A percentile compares a stretch with the other conserved stretches of the same genome.
Evolutionary conservation across 331 rosid species (phyloP).

Genomic region (Cydonia oblonga): DNA sequence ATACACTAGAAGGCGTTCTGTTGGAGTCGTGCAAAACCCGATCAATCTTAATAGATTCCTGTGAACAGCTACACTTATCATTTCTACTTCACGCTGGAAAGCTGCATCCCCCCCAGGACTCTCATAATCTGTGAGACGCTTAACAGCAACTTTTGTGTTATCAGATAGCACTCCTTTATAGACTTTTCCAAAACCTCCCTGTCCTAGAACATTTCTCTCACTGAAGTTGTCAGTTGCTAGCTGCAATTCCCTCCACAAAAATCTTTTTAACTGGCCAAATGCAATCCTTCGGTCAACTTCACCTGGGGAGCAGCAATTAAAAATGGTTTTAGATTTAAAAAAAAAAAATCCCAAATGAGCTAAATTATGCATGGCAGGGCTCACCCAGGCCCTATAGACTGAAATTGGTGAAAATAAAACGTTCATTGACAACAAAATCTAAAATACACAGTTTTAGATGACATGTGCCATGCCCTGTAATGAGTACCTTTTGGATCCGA

Average conservation of each 20-base stretch:
- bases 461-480: too few relatives aligned
- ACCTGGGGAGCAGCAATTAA: too few relatives aligned
- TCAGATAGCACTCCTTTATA: constrained; percentile 83
- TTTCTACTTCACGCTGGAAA: constrained; percentile 94
- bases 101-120: constrained; percentile 97
- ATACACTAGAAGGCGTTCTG: constrained; percentile 83
- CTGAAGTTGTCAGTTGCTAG: constrained; percentile 78
- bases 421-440: too few relatives aligned
- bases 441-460: too few relatives aligned
- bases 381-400: not conserved
- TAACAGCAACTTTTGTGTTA: constrained; percentile 76
- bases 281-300: constrained; percentile 66
- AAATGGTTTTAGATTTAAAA: too few relatives aligned
- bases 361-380: not conserved
- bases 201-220: constrained; percentile 85
- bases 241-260: constrained; percentile 89
- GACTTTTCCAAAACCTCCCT: constrained; percentile 97
- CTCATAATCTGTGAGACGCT: constrained; percentile 78
- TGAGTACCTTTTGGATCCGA: not conserved
- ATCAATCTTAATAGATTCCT: constrained; percentile 69
- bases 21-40: constrained; percentile 85
- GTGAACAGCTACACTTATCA: constrained; percentile 95
- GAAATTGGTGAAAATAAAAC: too few relatives aligned
- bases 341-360: not conserved
- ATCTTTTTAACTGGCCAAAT: constrained; percentile 82